phyloP scores from a whole-genome alignment of 108 stramenopile genomes.

The Cyclotella choctawhatcheeana region DNA sequence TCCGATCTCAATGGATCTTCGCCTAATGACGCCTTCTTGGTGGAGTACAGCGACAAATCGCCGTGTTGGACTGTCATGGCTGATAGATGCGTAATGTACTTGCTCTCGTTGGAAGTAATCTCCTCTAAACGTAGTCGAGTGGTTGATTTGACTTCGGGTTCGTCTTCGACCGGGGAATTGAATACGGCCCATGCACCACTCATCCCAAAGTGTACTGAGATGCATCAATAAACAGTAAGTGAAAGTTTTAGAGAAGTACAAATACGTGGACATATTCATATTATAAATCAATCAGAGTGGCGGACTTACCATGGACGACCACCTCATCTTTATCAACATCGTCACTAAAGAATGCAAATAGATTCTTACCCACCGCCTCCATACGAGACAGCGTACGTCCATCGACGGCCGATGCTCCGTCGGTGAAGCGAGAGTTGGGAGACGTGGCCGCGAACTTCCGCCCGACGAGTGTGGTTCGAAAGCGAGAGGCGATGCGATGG shows the following conservation, averaged over 20 bases:
- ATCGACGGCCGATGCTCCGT: slow-evolving; percentile 64
- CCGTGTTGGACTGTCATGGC: slow-evolving; percentile 80
- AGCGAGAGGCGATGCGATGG: slow-evolving; percentile 68
- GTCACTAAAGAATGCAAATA: slow-evolving; percentile 70
- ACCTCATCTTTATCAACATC: slow-evolving; percentile 19
- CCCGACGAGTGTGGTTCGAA: slow-evolving; percentile 63
- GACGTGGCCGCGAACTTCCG: slow-evolving; percentile 57
- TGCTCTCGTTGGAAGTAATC: background rate
- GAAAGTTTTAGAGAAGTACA: too few species aligned
- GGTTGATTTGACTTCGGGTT: slow-evolving; percentile 62
- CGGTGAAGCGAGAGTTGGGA: slow-evolving; percentile 73
- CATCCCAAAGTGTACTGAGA: slow-evolving; percentile 85
- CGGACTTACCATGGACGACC: slow-evolving; percentile 1
- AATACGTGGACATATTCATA: too few species aligned
- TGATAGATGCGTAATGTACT: slow-evolving; percentile 62
- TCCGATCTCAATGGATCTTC: slow-evolving; percentile 76
- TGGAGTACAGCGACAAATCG: slow-evolving; percentile 50
- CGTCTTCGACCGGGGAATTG: slow-evolving; percentile 31
- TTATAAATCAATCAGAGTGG: too few species aligned
- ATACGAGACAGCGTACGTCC: slow-evolving; percentile 57
- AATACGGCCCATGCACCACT: slow-evolving; percentile 70
- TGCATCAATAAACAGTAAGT: too few species aligned
- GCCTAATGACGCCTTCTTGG: slow-evolving; percentile 61
- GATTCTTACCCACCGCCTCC: slow-evolving; percentile 82
- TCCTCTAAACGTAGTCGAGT: slow-evolving; percentile 67